A percentile compares a stretch with the other conserved stretches of the same genome.
Evolutionary conservation across 306 rosid species (phyloP).

Genomic region (Lathyrus sativus): DNA sequence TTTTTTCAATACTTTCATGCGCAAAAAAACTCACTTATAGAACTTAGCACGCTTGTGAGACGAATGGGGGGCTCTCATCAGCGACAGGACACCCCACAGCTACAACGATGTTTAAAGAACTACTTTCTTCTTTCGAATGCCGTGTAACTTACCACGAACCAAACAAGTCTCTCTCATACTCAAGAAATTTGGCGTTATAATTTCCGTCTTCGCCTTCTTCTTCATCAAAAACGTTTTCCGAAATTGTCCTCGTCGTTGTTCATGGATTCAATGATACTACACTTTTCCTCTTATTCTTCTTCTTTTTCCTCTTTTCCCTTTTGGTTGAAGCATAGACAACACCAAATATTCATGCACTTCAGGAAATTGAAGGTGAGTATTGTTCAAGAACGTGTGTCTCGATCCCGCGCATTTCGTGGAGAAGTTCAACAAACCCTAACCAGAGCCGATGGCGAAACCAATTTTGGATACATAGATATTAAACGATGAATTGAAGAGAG

Average conservation of each 20-base stretch:
- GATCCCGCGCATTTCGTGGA: slow-evolving; percentile 61
- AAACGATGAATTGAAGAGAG: not conserved
- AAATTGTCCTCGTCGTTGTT: slow-evolving; percentile 44
- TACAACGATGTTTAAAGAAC: slow-evolving; percentile 46
- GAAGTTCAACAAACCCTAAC: slow-evolving; percentile 62
- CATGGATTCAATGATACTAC: slow-evolving; percentile 36
- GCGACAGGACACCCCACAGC: slow-evolving; percentile 33
- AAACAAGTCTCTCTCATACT: slow-evolving; percentile 16
- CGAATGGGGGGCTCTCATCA: no score
- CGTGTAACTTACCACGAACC: not conserved
- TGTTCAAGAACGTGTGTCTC: slow-evolving; percentile 43
- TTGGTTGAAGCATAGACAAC: slow-evolving; percentile 70
- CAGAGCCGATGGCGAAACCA: not conserved
- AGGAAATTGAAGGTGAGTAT: slow-evolving; percentile 20
- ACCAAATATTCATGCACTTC: slow-evolving; percentile 83
- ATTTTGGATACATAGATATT: slow-evolving; percentile 1
- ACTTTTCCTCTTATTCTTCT: no score
- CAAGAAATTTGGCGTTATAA: slow-evolving; percentile 34
- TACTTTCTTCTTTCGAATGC: slow-evolving; percentile 70
- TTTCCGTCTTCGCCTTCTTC: slow-evolving; percentile 6
- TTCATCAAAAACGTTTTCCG: no score
- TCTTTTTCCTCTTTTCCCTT: slow-evolving; percentile 50
- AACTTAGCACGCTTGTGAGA: no score
- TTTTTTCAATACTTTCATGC: no score
- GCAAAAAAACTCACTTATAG: no score